phyloP scores from a whole-genome alignment of 768 basidiomycete species.

The Lanmaoa rubissima region DNA sequence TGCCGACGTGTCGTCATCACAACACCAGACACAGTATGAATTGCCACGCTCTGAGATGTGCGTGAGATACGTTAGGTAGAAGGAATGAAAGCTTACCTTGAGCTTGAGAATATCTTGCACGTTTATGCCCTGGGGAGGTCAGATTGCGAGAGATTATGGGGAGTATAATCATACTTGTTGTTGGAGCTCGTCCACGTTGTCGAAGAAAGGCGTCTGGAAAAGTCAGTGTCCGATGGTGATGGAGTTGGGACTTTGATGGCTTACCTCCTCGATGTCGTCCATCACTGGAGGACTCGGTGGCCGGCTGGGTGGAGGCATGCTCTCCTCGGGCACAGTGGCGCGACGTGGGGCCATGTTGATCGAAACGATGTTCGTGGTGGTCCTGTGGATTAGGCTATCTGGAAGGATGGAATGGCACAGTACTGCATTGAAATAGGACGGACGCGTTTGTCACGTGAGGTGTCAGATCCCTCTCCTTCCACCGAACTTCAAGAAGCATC shows the following conservation, averaged over 20 bases:
- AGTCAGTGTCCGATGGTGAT: neutral
- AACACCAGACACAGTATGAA: constrained; percentile 84
- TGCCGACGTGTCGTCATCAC: constrained; percentile 90
- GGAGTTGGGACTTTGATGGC: neutral
- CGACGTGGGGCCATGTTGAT: constrained; percentile 31
- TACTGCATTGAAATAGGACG: constrained; percentile 12
- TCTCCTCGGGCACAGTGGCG: constrained; percentile 23
- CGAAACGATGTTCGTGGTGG: neutral
- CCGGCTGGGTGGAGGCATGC: constrained; percentile 28
- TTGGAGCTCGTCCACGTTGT: constrained; percentile 81
- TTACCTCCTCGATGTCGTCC: constrained; percentile 45
- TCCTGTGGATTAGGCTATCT: neutral
- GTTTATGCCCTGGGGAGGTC: constrained; percentile 73
- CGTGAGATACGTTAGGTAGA: neutral
- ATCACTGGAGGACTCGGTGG: constrained; percentile 21
- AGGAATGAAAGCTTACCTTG: constrained; percentile 49
- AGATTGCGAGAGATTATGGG: constrained; percentile 3
- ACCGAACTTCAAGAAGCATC: neutral
- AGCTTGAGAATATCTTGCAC: constrained; percentile 94
- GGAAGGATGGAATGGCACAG: neutral
- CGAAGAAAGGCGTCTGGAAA: constrained; percentile 59
- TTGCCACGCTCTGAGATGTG: constrained; percentile 59
- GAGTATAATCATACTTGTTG: constrained; percentile 54
- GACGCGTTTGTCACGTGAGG: constrained; percentile 22
- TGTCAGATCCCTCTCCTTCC: constrained; percentile 3